Conservation (phyloP, 2,329 filamentous ascomycete genomes). For the Alternaria dauci region DNA sequence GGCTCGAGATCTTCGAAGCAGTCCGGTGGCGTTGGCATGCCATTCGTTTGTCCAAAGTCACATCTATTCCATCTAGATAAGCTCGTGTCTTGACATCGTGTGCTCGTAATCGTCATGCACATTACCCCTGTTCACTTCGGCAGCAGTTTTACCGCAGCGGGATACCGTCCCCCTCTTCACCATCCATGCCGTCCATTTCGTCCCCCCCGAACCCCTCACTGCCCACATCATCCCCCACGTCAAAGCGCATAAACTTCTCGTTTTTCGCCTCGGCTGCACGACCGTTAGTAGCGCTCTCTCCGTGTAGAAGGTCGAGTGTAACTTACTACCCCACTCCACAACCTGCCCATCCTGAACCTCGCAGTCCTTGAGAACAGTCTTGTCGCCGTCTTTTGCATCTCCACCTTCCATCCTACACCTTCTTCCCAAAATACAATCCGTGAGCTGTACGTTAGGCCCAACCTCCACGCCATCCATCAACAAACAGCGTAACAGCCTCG, state of each 20-base stretch:
- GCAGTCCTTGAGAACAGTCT: constrained; percentile 77
- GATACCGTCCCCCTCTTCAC: constrained; percentile 18
- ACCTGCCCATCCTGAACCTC: constrained; percentile 89
- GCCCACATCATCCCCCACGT: constrained; percentile 49
- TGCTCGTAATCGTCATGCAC: neutral
- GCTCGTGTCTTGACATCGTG: neutral
- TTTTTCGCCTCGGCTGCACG: constrained; percentile 62
- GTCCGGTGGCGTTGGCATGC: neutral
- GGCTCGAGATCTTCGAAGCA: neutral
- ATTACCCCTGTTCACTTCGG: neutral
- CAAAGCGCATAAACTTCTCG: constrained; percentile 68
- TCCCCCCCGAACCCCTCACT: constrained; percentile 41
- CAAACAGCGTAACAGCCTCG: constrained; percentile 84
- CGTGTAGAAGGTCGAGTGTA: neutral
- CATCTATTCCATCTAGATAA: neutral
- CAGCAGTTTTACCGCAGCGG: neutral
- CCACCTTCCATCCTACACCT: constrained; percentile 84
- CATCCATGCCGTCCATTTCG: constrained; percentile 17
- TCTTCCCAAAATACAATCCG: constrained; percentile 85
- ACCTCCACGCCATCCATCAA: constrained; percentile 92
- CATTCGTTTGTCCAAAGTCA: neutral
- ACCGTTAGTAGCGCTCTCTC: neutral
- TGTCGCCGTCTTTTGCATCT: constrained; percentile 57
- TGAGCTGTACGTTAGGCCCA: constrained; percentile 83
- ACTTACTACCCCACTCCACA: constrained; percentile 75